Conservation (phyloP, 2,329 filamentous ascomycete genomes). For the Neoascochyta sp. region DNA sequence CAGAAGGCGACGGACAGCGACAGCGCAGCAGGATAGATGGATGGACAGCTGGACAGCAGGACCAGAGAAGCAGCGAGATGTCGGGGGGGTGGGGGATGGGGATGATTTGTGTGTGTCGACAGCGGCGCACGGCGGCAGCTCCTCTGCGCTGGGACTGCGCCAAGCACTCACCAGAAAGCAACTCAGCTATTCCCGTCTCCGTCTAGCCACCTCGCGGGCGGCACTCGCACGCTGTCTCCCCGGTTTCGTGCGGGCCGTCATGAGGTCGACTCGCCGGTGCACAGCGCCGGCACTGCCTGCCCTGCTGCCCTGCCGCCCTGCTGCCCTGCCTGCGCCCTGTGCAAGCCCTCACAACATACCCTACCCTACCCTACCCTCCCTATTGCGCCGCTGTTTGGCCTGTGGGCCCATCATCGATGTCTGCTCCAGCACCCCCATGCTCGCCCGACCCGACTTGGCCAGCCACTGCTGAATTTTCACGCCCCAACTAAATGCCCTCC, state of each 20-base stretch:
- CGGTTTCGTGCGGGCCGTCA: conserved; percentile 18
- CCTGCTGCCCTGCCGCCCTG: too few relatives aligned
- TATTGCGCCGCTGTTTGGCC: conserved; percentile 16
- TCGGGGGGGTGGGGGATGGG: conserved; percentile 25
- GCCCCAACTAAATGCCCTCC: conserved; percentile 12
- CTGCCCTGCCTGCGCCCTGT: conserved; percentile 9
- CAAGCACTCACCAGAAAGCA: conserved; percentile 19
- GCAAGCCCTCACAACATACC: too few relatives aligned
- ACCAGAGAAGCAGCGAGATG: conserved; percentile 13
- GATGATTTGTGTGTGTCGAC: conserved; percentile 27
- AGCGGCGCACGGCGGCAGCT: conserved; percentile 17
- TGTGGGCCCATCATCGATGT: too few relatives aligned
- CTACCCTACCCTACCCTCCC: too few relatives aligned
- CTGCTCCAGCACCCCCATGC: too few relatives aligned
- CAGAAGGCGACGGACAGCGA: conserved; percentile 7
- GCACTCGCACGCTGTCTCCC: conserved; percentile 18
- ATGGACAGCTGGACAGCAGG: too few relatives aligned
- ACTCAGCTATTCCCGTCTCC: conserved; percentile 10
- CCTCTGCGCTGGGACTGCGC: conserved; percentile 15
- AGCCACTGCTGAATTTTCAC: conserved; percentile 19
- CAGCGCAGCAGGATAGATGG: too few relatives aligned
- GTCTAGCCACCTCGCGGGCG: conserved; percentile 12
- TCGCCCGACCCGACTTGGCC: too few relatives aligned
- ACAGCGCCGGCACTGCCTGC: conserved; percentile 18
- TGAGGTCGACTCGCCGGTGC: conserved; percentile 16